A percentile compares a stretch with the other conserved stretches of the same genome.
Evolutionary conservation across 2,329 filamentous ascomycete genomes (phyloP).

Genomic region (Phialophora macrospora): DNA sequence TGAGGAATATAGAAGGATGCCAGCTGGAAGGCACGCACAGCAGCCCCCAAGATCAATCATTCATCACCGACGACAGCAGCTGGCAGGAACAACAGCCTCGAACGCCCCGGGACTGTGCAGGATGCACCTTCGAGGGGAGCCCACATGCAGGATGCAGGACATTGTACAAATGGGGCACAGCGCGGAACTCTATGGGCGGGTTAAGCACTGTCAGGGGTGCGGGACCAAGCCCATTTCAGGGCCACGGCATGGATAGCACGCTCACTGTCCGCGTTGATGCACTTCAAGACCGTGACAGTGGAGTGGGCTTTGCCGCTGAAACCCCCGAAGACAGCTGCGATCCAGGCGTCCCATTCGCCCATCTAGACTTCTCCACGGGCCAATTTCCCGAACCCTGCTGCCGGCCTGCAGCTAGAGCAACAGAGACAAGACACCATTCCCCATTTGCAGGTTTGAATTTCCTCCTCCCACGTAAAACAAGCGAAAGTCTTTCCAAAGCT

Average conservation of each 20-base stretch:
- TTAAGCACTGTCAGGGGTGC: slow-evolving; percentile 19
- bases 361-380: slow-evolving; percentile 16
- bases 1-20: slow-evolving; percentile 6
- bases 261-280: slow-evolving; percentile 12
- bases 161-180: slow-evolving; percentile 24
- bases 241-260: slow-evolving; percentile 21
- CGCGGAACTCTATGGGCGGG: slow-evolving; percentile 21
- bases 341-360: slow-evolving; percentile 25
- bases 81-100: slow-evolving; percentile 18
- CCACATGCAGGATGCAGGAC: slow-evolving; percentile 23
- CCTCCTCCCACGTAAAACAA: slow-evolving; percentile 17
- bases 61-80: not conserved
- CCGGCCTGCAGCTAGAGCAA: slow-evolving; percentile 10
- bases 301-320: slow-evolving; percentile 23
- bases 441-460: slow-evolving; percentile 12
- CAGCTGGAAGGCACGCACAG: slow-evolving; percentile 10
- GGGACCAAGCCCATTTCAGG: slow-evolving; percentile 17
- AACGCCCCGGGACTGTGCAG: slow-evolving; percentile 22
- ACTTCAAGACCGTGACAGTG: slow-evolving; percentile 21
- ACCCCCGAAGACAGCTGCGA: slow-evolving; percentile 13
- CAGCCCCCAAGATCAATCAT: slow-evolving; percentile 16
- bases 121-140: slow-evolving; percentile 32
- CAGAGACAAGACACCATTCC: slow-evolving; percentile 11
- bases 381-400: slow-evolving; percentile 33
- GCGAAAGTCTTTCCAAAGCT: slow-evolving; percentile 9